Evolutionary conservation across 148 eudicot species (phyloP), one percentile per base, ranked within the genome.

Genomic region (Chenopodium quinoa): DNA sequence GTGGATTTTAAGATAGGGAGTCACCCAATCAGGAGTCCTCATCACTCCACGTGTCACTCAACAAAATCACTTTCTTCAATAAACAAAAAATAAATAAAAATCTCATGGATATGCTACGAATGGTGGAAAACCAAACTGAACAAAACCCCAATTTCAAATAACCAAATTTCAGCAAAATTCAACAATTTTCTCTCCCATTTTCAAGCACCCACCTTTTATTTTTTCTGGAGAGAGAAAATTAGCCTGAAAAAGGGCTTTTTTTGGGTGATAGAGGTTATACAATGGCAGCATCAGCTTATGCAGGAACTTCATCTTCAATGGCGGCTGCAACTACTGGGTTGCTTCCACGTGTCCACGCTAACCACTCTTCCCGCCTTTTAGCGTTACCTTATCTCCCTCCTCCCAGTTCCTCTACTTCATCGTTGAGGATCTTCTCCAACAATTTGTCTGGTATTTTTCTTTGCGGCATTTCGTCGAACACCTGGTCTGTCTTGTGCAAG

Each of bases 281-380:
- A 63, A 56, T 4, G 16, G 89, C 88, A 89, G 89, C 93, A 50
- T 75, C 83, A 74, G 83, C 85, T 64, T 83, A 34, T 82, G 85
- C 88, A 46, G 87, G 84, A 76, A 85, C 91, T 47, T 82, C 93
- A 37, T 72, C 95, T 75, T 91, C 97, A 79, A 89, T 92, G 97
- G 93, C 94, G 83, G 86, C 92, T 84, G 90, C 97, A 77, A 83
- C 97, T 47, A 87, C 91, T 92, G 94, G 88, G 65, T 83, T 93
- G 78, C 71, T 85, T 68, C 92, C 91, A 79, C 90, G 92, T 77
- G 84, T 91, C 77, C 86, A 88, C 20, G 76, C 84, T 54, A 48
- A 80, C 66, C 79, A 69, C 63, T 68, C 86, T 25, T 80, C 88
- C 72, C 84, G 84, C 3, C 90, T 87, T 87, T 80, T 88, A 46